Percentiles rank a stretch among this genome's conserved stretches.
Evolutionary conservation across 2,329 filamentous ascomycete species (phyloP).

Genomic region (Dactylellina drechsleri): DNA sequence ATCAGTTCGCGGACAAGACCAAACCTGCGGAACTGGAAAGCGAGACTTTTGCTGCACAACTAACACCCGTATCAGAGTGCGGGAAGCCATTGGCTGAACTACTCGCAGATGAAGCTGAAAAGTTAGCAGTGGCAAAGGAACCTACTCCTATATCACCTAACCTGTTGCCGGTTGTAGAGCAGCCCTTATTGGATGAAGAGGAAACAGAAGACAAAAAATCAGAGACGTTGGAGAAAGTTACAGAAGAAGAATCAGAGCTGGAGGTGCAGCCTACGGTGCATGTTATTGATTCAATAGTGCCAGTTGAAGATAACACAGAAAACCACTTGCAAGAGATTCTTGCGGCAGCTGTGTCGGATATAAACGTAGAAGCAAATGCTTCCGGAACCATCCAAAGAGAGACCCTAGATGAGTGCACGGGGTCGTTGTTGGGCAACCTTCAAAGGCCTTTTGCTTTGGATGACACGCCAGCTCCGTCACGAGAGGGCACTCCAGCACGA

Average conservation of each 20-base stretch:
- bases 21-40: constrained; percentile 8
- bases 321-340: neutral
- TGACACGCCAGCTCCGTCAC: too few relatives aligned
- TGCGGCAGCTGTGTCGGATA: neutral
- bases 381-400: constrained; percentile 2
- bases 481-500: constrained; percentile 20
- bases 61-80: constrained; percentile 48
- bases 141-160: neutral
- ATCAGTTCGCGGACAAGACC: constrained; percentile 8
- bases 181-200: neutral
- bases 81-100: constrained; percentile 33
- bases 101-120: constrained; percentile 36
- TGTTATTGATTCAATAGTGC: neutral
- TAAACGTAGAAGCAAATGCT: neutral
- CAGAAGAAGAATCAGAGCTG: neutral
- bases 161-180: neutral
- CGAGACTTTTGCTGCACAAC: constrained; percentile 25
- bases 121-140: constrained; percentile 6
- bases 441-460: constrained; percentile 4
- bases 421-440: neutral
- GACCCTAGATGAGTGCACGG: neutral
- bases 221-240: neutral
- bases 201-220: neutral
- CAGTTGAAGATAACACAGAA: neutral
- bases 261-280: neutral